Base-by-base conservation (phyloP, 169 alveolate species). In the Besnoitia besnoiti region DNA sequence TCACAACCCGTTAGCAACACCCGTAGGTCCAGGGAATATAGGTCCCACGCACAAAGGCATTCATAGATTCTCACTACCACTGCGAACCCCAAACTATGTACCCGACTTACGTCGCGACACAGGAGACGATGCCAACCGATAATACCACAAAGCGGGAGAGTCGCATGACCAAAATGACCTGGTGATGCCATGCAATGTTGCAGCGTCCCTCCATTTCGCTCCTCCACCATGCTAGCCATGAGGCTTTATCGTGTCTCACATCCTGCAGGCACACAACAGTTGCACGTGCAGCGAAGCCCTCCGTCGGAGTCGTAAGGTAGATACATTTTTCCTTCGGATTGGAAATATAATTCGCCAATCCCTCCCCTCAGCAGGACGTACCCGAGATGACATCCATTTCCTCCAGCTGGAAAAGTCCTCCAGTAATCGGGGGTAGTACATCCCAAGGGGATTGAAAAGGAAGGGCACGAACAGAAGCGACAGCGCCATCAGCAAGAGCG, bases 161-260 rank as follows among this genome's bases (percentile, higher is more conserved):
- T 30, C 94, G 94, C 24, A 84, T 61, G 49, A 84, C 88, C 77
- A 91, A 61, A 40, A 91, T 82, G 79, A 91, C 77, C 39, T 91
- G 87, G 87, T 91, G 94, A 62, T 91, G 94, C 94, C 94, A 91
- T 4, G 77, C 91, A 76, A 91, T 80, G 88, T 73, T 84, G n/a
- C 94, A 91, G 4, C 94, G 37, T 61, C 77, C 87, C 67, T 91
- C 94, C 94, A 91, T 91, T 77, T 91, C 92, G 35, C 85, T 90
- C 39, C 94, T 62, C 94, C 94, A 91, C 94, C 94, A 91, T 8
- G 94, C 89, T 14, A 67, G 33, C 94, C 94, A 91, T 30, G 92
- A 85, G 14, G 85, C 91, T 55, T 85, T 91, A 35, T 89, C 85
- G 47, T 46, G 50, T 24, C 89, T 62, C 88, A 85, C n/a, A 44